A percentile compares a stretch with the other conserved stretches of the same genome.
These are phyloP conservation scores for Cercospora janseana DNA, from an alignment of 2,329 filamentous ascomycete species.

Conservation along the genomic window DNA sequence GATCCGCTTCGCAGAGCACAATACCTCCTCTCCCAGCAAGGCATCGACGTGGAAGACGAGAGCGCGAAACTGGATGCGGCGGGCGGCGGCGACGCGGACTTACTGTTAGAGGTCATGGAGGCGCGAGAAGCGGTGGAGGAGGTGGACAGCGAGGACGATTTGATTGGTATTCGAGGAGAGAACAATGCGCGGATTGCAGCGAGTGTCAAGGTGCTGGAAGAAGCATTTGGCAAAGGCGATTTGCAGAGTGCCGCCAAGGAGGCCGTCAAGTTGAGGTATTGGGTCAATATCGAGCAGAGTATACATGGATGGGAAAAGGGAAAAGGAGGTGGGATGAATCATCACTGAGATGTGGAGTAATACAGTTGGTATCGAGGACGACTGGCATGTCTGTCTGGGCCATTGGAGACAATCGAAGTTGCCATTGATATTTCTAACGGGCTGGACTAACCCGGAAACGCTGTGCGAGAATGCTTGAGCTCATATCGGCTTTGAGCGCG, in stretches of 20 bases:
- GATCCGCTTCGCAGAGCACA: constrained; percentile 81
- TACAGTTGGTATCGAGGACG: too few species aligned
- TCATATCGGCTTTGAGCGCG: too few species aligned
- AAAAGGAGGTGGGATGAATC: constrained; percentile 45
- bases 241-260: constrained; percentile 66
- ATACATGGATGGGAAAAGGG: constrained; percentile 82
- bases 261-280: constrained; percentile 79
- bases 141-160: constrained; percentile 58
- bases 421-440: too few species aligned
- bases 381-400: too few species aligned
- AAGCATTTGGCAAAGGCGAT: constrained; percentile 65
- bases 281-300: constrained; percentile 81
- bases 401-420: too few species aligned
- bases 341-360: constrained; percentile 27
- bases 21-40: constrained; percentile 69
- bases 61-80: constrained; percentile 55
- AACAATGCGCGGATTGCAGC: constrained; percentile 67
- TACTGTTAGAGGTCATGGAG: constrained; percentile 79
- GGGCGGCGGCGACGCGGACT: constrained; percentile 51
- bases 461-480: too few species aligned
- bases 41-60: constrained; percentile 79
- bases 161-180: constrained; percentile 57
- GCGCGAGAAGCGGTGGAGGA: constrained; percentile 62
- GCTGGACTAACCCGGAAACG: too few species aligned
- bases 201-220: constrained; percentile 62